Base-by-base conservation (phyloP, 805 yeast genomes). In the Wickerhamomyces subpelliculosus region DNA sequence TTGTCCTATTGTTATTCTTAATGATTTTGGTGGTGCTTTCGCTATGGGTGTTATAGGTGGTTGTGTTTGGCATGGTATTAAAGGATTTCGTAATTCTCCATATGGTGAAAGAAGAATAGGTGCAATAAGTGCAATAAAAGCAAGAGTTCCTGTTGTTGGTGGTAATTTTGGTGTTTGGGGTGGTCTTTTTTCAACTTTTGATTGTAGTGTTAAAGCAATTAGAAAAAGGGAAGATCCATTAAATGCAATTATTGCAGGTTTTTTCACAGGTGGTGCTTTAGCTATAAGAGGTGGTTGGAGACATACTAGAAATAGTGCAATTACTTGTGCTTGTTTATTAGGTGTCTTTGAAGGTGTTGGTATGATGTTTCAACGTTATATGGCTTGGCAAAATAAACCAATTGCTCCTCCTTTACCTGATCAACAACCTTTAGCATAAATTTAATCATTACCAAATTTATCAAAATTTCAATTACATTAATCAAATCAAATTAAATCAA, bases 161-260 rank as follows among this genome's bases (percentile, higher is more conserved):
- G 98, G 98, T 58, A 93, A 93, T 65, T 90, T 93, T 57, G 98
- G 98, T 68, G 95, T 86, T 28, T 93, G 98, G 98, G 98, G 98
- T 72, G 98, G 98, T 44, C 70, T 93, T 53, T 93, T 93, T 60
- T 87, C 97, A 25, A 83, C 94, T 12, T 93, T 80, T 58, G 98
- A 93, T 65, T 93, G 98, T 72, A 75, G 89, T 13, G 95, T 93
- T 34, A 93, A 90, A 64, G 96, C 90, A 3, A 77, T 93, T 31
- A 84, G 98, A 72, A 84, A 87, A 65, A 86, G 97, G 71, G 98
- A 93, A 64, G 98, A 93, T 63, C 96, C 97, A 7, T 85, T 95
- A 85, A 93, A 93, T 61, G 96, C 97, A 48, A 89, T 93, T 58
- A 81, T 90, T 57, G 97, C 97, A 25, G 98, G 98, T 41, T 88